Evolutionary conservation across 192 early-diverging fungal species (phyloP), one percentile per base, ranked within the genome.

Genomic region (Entophlyctis luteolus): DNA sequence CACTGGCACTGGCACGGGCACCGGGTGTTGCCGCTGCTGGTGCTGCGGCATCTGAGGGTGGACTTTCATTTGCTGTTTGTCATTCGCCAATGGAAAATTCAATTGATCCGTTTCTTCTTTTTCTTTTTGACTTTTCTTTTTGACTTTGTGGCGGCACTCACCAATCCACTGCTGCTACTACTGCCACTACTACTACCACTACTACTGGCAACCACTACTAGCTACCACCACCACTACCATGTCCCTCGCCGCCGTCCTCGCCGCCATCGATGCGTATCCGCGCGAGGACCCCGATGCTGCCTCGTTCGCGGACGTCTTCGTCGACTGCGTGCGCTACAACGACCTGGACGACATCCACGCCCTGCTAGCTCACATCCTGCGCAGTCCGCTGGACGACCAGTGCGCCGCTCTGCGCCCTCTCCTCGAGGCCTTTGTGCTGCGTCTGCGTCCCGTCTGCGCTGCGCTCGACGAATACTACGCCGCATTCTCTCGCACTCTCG

Each of bases 321-420:
- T 88, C 29, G 75, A 80, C 65, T 87, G 83, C 74, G 82, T 88
- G 8, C 83, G 91, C 39, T 86, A 87, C 56, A 89, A 89, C 35
- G 90, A 93, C 71, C 60, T 90, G 2, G 87, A 88, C 23, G 87
- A 90, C 58, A 71, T 91, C 27, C 70, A 77, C 56, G 75, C 71
- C 12, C 70, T 78, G 8, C 67, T 86, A 12, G 31, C 67, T 4
- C 55, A 37, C 36, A 8, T 66, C 12, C 12, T 38, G 31, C 8
- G 55, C 12, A 23, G 55, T 35, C 5, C 5, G 4, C 34, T 39
- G 8, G n/a, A 12, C 8, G 8, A 23, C 8, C 6, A 6, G 5
- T 8, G 39, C 10, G n/a, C 10, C n/a, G 33, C 55, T n/a, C 8
- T 27, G 8, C 6, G 6, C 10, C 6, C 10, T 27, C 31, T 12